Evolutionary conservation across 1,284 basidiomycete species (phyloP), one percentile per base, ranked within the genome.

Genomic region (Microbotryum violaceum): DNA sequence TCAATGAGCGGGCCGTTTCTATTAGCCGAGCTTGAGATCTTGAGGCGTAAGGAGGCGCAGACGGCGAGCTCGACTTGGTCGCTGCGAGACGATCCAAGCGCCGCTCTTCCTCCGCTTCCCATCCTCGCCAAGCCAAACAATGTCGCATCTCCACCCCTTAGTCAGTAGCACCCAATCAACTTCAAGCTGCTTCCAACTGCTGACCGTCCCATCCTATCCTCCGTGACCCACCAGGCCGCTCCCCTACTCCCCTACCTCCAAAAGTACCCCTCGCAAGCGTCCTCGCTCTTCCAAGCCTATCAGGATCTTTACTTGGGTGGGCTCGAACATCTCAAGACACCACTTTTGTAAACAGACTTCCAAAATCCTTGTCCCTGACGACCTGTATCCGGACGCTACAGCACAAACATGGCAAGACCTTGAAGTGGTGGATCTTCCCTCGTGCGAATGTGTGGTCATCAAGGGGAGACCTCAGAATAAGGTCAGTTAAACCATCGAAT

Each of bases 281-380:
- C 67, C 0, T 61, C 74, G 3, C 65, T 77, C 42, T 69, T 73
- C 23, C 75, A 75, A 48, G 65, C 74, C 16, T 74, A 65, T 44
- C 61, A 68, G 29, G 75, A 77, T 60, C 69, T 77, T 67, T 71
- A 58, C 67, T 65, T 71, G 37, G 57, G 69, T 63, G 16, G 14
- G 58, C 27, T 31, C 1, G 1, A 10, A 31, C 29, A 14, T 10
- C 52, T 16, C 42, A 16, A 16, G 12, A 6, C 6, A 12, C 27
- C 27, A 6, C 27, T 27, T 42, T 18, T 16, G 12, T 16, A 42
- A 18, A 42, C 0, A 42, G 12, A 18, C 12, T 42, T 10, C 37
- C 3, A 1, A 12, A 21, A 21, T 6, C 37, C 14, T 49, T 42
- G 12, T 2, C 3, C 27, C 3, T 2, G 23, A 27, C 21, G 20